Conservation (phyloP, 495 filamentous ascomycete genomes). For the Darksidea phi region DNA sequence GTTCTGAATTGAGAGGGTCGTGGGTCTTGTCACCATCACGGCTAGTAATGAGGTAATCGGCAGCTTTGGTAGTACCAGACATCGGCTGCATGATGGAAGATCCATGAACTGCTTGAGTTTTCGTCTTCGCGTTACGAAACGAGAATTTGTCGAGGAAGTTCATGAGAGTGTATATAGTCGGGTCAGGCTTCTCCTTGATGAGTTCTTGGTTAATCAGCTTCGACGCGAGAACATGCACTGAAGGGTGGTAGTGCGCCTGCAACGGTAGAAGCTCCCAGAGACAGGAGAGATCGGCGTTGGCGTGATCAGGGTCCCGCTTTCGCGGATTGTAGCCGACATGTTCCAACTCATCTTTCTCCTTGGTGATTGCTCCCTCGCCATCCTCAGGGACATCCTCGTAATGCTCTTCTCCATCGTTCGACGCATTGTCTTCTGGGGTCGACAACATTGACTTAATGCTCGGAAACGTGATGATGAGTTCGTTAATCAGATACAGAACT, state of each 20-base stretch:
- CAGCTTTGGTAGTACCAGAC: constrained; percentile 60
- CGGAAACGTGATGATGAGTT: constrained; percentile 73
- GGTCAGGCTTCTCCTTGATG: constrained; percentile 81
- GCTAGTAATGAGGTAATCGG: constrained; percentile 62
- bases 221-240: constrained; percentile 81
- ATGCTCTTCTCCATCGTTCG: constrained; percentile 69
- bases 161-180: constrained; percentile 80
- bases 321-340: constrained; percentile 68
- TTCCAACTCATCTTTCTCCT: constrained; percentile 9
- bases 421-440: constrained; percentile 66
- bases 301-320: constrained; percentile 86
- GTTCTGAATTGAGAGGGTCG: constrained; percentile 73
- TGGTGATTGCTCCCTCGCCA: constrained; percentile 46
- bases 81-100: constrained; percentile 95
- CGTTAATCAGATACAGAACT: constrained; percentile 79
- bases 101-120: constrained; percentile 60
- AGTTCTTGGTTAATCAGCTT: constrained; percentile 63
- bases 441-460: constrained; percentile 70
- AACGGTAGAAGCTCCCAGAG: constrained; percentile 86
- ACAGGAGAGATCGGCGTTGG: constrained; percentile 84
- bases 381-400: constrained; percentile 68
- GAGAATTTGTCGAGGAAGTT: constrained; percentile 97
- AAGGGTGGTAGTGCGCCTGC: constrained; percentile 84
- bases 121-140: constrained; percentile 82
- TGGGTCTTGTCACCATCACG: constrained; percentile 50